Percentiles rank a stretch among this genome's conserved stretches.
Evolutionary conservation across 1,284 basidiomycete species (phyloP).

Genomic region (Cutaneotrichosporon arboriforme): DNA sequence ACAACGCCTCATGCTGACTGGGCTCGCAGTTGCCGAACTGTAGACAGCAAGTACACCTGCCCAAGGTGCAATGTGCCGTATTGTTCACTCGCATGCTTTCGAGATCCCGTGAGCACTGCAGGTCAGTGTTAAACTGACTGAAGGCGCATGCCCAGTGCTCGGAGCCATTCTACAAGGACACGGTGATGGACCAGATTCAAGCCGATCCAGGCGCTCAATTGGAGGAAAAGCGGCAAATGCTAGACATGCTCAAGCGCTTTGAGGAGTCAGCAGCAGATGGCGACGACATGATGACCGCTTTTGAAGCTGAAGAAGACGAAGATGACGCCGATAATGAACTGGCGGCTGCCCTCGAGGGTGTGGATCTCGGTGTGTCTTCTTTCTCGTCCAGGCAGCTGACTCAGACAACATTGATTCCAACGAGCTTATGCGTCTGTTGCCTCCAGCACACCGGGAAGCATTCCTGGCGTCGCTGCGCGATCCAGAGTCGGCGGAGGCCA

Average conservation of each 20-base stretch:
- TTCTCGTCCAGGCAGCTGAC: slow-evolving; percentile 5
- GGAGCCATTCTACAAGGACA: slow-evolving; percentile 45
- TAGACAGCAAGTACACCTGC: slow-evolving; percentile 44
- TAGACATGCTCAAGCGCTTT: slow-evolving; percentile 45
- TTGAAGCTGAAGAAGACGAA: slow-evolving; percentile 25
- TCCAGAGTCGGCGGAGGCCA: slow-evolving; percentile 35
- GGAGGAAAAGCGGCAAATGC: slow-evolving; percentile 43
- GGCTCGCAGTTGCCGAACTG: slow-evolving; percentile 35
- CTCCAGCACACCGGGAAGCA: slow-evolving; percentile 35
- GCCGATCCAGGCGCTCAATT: slow-evolving; percentile 29
- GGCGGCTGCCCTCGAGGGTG: slow-evolving; percentile 25
- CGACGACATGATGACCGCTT: slow-evolving; percentile 22
- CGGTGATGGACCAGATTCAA: slow-evolving; percentile 36
- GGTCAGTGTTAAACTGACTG: slow-evolving; percentile 1
- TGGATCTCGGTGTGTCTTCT: slow-evolving; percentile 38
- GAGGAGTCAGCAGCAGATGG: slow-evolving; percentile 35
- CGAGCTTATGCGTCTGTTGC: slow-evolving; percentile 41
- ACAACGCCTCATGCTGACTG: not conserved
- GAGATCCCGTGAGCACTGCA: slow-evolving; percentile 27
- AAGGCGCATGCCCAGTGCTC: slow-evolving; percentile 46
- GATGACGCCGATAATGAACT: slow-evolving; percentile 26
- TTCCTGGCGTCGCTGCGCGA: slow-evolving; percentile 39
- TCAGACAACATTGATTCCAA: slow-evolving; percentile 44
- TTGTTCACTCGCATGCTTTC: slow-evolving; percentile 46
- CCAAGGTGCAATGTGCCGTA: slow-evolving; percentile 47